These are phyloP conservation scores for Xylariaceae sp. DNA, from an alignment of 2,329 filamentous ascomycete genomes.

Conservation along the genomic window DNA sequence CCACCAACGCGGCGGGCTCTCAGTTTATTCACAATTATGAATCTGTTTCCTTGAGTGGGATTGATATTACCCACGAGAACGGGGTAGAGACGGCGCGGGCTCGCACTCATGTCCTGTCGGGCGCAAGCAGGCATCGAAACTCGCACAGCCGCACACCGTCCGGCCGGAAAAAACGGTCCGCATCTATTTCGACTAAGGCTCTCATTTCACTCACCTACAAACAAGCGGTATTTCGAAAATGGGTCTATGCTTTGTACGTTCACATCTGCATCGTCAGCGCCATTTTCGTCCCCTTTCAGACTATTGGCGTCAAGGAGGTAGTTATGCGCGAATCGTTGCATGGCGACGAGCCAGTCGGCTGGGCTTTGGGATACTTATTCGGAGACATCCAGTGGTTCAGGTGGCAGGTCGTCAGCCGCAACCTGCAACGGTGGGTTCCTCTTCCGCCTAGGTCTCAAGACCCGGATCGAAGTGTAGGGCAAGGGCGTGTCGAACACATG, in stretches of 20 bases:
- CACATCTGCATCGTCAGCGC: slow-evolving; percentile 64
- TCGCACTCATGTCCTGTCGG: slow-evolving; percentile 53
- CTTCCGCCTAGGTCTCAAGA: slow-evolving; percentile 50
- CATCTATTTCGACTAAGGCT: slow-evolving; percentile 61
- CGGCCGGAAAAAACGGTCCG: slow-evolving; percentile 61
- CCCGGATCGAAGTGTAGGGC: slow-evolving; percentile 32
- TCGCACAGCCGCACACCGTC: slow-evolving; percentile 54
- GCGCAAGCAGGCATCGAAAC: slow-evolving; percentile 36
- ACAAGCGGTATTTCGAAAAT: slow-evolving; percentile 74
- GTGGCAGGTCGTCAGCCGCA: slow-evolving; percentile 63
- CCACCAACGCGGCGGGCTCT: slow-evolving; percentile 18
- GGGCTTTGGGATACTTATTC: slow-evolving; percentile 86
- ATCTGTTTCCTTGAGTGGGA: slow-evolving; percentile 1
- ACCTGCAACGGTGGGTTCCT: slow-evolving; percentile 70
- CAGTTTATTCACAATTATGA: slow-evolving; percentile 9
- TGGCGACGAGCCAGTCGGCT: slow-evolving; percentile 79
- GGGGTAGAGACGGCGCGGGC: slow-evolving; percentile 16
- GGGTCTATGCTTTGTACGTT: slow-evolving; percentile 76
- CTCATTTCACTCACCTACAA: slow-evolving; percentile 76
- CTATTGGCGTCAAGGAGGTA: slow-evolving; percentile 63
- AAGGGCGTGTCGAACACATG: slow-evolving; percentile 61
- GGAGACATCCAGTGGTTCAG: slow-evolving; percentile 72
- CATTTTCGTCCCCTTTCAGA: slow-evolving; percentile 50
- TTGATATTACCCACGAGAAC: slow-evolving; percentile 12
- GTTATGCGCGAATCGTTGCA: slow-evolving; percentile 63